phyloP scores from a whole-genome alignment of 2,329 filamentous ascomycete species.

The Diaporthe amygdali region DNA sequence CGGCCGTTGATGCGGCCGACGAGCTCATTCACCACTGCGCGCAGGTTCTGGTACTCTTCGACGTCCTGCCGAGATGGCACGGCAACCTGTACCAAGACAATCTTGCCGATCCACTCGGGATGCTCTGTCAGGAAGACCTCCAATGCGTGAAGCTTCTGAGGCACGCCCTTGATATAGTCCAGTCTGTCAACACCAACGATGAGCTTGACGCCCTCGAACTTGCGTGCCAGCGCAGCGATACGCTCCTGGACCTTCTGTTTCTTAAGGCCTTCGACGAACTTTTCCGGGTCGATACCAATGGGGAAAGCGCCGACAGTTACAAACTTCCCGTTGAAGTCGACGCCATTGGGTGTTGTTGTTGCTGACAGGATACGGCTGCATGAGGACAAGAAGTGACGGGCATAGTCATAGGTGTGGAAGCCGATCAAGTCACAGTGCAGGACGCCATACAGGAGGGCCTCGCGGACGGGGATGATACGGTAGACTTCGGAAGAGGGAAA shows the following conservation, averaged over 20 bases:
- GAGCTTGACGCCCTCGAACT: constrained; percentile 94
- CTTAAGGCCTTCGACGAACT: constrained; percentile 88
- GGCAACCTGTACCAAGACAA: constrained; percentile 94
- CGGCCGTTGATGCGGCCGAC: constrained; percentile 97
- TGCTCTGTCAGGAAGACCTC: constrained; percentile 97
- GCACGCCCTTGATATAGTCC: constrained; percentile 98
- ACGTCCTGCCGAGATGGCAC: constrained; percentile 95
- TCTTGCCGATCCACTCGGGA: constrained; percentile 97
- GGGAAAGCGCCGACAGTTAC: constrained; percentile 95
- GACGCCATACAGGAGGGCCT: constrained; percentile 84
- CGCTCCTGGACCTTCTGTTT: constrained; percentile 86
- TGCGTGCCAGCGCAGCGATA: constrained; percentile 82
- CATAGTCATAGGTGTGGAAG: constrained; percentile 99
- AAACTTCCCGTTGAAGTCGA: constrained; percentile 87
- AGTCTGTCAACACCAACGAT: constrained; percentile 96
- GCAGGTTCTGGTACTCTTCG: constrained; percentile 96
- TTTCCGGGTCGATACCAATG: constrained; percentile 97
- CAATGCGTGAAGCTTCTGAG: constrained; percentile 94
- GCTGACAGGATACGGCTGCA: constrained; percentile 90
- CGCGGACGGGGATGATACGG: constrained; percentile 89
- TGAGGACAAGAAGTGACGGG: constrained; percentile 94
- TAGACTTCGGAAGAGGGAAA: constrained; percentile 98
- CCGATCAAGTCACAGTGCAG: constrained; percentile 94
- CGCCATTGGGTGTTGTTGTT: constrained; percentile 87
- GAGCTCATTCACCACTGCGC: constrained; percentile 94